These are phyloP conservation scores for Aspergillus sp. DNA, from an alignment of 2,329 filamentous ascomycete genomes.

Conservation along the genomic window DNA sequence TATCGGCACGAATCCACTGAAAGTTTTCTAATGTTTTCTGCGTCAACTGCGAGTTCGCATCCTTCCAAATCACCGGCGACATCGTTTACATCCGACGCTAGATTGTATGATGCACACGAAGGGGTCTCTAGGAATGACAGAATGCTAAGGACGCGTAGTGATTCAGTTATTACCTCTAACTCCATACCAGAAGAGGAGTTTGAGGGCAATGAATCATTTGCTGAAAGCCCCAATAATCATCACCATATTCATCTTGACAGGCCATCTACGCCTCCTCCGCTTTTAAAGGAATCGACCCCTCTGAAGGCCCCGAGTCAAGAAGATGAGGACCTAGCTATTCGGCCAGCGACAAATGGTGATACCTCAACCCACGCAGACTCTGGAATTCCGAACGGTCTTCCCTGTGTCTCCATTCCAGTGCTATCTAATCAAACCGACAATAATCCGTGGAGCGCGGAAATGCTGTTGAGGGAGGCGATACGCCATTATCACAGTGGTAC, in stretches of 20 bases:
- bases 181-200: slow-evolving; percentile 19
- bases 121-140: slow-evolving; percentile 6
- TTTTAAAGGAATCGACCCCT: slow-evolving; percentile 38
- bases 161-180: slow-evolving; percentile 13
- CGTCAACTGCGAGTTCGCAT: slow-evolving; percentile 59
- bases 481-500: slow-evolving; percentile 40
- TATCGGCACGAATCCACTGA: slow-evolving; percentile 60
- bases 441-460: slow-evolving; percentile 42
- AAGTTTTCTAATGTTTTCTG: slow-evolving; percentile 64
- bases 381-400: slow-evolving; percentile 22
- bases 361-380: slow-evolving; percentile 10
- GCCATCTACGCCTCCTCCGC: slow-evolving; percentile 37
- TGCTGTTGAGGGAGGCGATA: slow-evolving; percentile 40
- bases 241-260: slow-evolving; percentile 45
- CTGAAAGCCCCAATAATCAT: slow-evolving; percentile 24
- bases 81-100: slow-evolving; percentile 45
- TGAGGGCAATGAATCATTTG: slow-evolving; percentile 25
- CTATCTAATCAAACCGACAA: slow-evolving; percentile 27
- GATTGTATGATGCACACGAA: slow-evolving; percentile 23
- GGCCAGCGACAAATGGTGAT: background rate
- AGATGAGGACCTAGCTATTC: slow-evolving; percentile 1
- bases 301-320: slow-evolving; percentile 19
- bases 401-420: slow-evolving; percentile 32
- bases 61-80: slow-evolving; percentile 53
- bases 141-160: slow-evolving; percentile 4